Percentiles rank a stretch among this genome's conserved stretches.
Conservation (phyloP, 257 asterid species). For the Jacaranda mimosifolia region DNA sequence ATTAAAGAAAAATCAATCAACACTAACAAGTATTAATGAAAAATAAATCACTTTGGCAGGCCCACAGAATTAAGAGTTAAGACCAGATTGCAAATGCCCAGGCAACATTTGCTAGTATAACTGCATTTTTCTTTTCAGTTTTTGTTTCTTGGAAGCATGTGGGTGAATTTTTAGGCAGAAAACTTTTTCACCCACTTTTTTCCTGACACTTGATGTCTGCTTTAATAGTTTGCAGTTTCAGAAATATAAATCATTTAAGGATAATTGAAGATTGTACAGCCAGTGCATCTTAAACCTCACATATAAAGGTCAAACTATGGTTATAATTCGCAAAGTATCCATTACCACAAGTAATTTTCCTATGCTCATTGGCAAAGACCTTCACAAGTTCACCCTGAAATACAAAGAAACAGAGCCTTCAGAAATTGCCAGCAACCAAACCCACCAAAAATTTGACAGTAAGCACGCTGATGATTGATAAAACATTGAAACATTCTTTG, state of each 20-base stretch:
- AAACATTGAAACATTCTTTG: conserved; percentile 23
- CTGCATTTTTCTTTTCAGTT: conserved; percentile 1
- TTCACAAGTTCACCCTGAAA: conserved; percentile 95
- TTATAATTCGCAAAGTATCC: conserved; percentile 33
- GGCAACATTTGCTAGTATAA: conserved; percentile 7
- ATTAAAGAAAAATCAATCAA: background rate
- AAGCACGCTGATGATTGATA: conserved; percentile 13
- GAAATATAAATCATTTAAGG: conserved; percentile 6
- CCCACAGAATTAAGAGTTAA: conserved; percentile 12
- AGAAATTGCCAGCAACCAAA: conserved; percentile 37
- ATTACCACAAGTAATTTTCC: conserved; percentile 88
- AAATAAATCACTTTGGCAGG: conserved; percentile 11
- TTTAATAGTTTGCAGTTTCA: conserved; percentile 17
- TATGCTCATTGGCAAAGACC: conserved; percentile 92
- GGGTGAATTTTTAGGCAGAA: conserved; percentile 5
- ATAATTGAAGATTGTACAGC: conserved; percentile 26
- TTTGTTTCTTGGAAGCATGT: conserved; percentile 10
- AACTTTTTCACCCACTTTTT: background rate
- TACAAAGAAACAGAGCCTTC: conserved; percentile 43
- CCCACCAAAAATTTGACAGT: background rate
- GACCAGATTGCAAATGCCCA: conserved; percentile 21
- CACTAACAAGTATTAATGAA: background rate
- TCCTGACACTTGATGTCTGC: background rate
- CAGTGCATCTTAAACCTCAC: conserved; percentile 28
- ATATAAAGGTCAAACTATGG: conserved; percentile 27